Conservation (phyloP, 441 rosid species). For the Brassica balearica region DNA sequence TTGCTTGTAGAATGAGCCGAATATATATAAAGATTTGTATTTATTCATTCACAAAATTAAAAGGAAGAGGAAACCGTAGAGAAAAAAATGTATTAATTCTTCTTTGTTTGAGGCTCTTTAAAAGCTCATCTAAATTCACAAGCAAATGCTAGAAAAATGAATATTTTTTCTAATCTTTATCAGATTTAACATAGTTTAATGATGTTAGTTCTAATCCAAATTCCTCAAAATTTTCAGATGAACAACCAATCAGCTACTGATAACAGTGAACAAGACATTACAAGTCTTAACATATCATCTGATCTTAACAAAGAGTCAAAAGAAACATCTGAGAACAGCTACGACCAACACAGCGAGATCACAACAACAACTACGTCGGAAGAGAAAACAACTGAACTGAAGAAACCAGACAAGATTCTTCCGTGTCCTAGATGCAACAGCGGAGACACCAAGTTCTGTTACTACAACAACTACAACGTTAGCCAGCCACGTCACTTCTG, state of each 20-base stretch:
- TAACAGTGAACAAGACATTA: constrained; percentile 4
- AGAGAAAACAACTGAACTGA: constrained; percentile 45
- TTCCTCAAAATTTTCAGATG: constrained; percentile 24
- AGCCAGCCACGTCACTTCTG: constrained; percentile 75
- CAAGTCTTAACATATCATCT: constrained; percentile 36
- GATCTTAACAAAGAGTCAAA: constrained; percentile 38
- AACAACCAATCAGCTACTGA: constrained; percentile 17
- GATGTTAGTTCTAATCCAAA: constrained; percentile 20
- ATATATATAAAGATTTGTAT: not conserved
- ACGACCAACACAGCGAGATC: constrained; percentile 50
- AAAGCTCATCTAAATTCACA: not conserved
- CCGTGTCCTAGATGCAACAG: constrained; percentile 73
- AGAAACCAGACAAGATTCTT: constrained; percentile 62
- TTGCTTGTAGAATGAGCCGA: not conserved
- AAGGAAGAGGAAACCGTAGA: not conserved
- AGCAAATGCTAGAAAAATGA: not conserved
- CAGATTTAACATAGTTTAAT: not conserved
- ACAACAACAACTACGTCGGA: constrained; percentile 43
- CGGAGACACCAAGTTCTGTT: constrained; percentile 63
- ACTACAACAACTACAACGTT: constrained; percentile 66
- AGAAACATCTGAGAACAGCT: constrained; percentile 50
- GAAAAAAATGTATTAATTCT: not conserved
- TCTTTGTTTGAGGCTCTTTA: not conserved
- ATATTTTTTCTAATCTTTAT: constrained; percentile 2
- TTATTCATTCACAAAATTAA: not conserved